Evolutionary conservation across 2,329 filamentous ascomycete species (phyloP).

Genomic region (Sporothrix euskadiensis): DNA sequence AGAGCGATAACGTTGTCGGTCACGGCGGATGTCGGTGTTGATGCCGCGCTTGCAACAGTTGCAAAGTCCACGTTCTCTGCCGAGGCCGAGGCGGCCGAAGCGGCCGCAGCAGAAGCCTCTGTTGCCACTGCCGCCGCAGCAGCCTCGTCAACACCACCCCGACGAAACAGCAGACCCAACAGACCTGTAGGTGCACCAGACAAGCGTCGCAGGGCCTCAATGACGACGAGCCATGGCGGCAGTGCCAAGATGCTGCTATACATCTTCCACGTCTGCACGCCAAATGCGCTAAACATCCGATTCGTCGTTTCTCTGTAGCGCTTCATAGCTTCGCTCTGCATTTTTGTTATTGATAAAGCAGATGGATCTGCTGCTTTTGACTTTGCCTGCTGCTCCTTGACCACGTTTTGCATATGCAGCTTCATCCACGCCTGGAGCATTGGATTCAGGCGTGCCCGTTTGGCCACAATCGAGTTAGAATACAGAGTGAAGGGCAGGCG

Average conservation of each 20-base stretch:
- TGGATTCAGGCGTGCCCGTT: conserved; percentile 37
- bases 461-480: conserved; percentile 37
- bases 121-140: conserved; percentile 21
- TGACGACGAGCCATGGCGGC: conserved; percentile 52
- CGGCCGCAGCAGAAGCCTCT: background rate
- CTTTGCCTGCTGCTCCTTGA: conserved; percentile 31
- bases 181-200: conserved; percentile 45
- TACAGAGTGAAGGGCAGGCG: conserved; percentile 52
- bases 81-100: conserved; percentile 15
- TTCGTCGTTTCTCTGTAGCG: conserved; percentile 35
- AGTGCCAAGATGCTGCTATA: conserved; percentile 45
- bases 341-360: background rate
- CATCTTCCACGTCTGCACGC: conserved; percentile 52
- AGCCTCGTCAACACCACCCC: background rate
- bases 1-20: background rate
- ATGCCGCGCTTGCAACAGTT: background rate
- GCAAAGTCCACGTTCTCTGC: background rate
- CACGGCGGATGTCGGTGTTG: background rate
- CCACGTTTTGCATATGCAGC: conserved; percentile 27
- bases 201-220: conserved; percentile 54
- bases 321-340: conserved; percentile 35
- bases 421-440: conserved; percentile 41
- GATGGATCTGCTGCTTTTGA: conserved; percentile 24
- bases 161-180: conserved; percentile 40
- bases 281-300: conserved; percentile 40